A percentile compares a stretch with the other conserved stretches of the same genome.
These are phyloP conservation scores for Meyerozyma sp. DNA, from an alignment of 1,139 yeast genomes.

Conservation along the genomic window DNA sequence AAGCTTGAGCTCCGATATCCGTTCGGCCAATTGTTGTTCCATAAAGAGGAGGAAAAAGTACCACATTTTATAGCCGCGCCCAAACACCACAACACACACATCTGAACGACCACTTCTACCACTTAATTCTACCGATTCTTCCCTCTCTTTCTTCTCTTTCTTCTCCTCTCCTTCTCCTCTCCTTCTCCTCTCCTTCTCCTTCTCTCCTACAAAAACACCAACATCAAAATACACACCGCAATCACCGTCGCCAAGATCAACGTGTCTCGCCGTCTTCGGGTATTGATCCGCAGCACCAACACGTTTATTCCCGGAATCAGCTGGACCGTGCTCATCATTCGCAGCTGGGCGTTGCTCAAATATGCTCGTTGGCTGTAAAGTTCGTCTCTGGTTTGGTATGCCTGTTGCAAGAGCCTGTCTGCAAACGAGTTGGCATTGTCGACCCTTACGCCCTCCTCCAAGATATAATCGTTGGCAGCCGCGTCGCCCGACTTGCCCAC, in stretches of 20 bases:
- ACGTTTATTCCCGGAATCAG: conserved; percentile 79
- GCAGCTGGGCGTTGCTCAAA: conserved; percentile 59
- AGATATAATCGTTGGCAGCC: conserved; percentile 57
- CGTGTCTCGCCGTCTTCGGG: conserved; percentile 84
- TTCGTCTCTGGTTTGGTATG: conserved; percentile 86
- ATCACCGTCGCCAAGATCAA: conserved; percentile 75
- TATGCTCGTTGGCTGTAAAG: conserved; percentile 64
- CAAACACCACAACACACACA: neutral
- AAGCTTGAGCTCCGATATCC: conserved; percentile 45
- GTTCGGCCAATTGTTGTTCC: conserved; percentile 19
- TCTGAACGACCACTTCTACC: neutral
- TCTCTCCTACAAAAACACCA: conserved; percentile 40
- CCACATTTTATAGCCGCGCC: neutral
- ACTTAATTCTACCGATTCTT: too few species aligned
- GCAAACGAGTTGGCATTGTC: conserved; percentile 72
- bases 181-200: neutral
- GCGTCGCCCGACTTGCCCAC: conserved; percentile 20
- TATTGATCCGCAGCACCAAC: conserved; percentile 73
- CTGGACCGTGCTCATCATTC: conserved; percentile 56
- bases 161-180: neutral
- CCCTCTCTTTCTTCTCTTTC: too few species aligned
- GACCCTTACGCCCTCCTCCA: conserved; percentile 71
- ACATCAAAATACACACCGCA: conserved; percentile 63
- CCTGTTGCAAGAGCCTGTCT: conserved; percentile 75
- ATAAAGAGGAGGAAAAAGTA: neutral